Conservation (phyloP, 2,329 filamentous ascomycete genomes). For the Stagonosporopsis cucurbitacearum region DNA sequence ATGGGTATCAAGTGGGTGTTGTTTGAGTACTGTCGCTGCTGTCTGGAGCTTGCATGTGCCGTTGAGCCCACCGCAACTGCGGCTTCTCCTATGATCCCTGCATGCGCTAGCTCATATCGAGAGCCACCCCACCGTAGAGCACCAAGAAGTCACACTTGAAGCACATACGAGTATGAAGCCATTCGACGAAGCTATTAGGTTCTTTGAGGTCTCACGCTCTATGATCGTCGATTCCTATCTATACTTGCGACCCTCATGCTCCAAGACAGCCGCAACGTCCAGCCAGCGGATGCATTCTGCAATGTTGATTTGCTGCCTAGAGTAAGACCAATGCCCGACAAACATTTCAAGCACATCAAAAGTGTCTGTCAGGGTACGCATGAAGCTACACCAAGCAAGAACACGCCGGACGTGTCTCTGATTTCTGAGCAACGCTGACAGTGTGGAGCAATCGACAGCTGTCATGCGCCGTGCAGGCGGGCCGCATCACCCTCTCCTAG, state of each 20-base stretch:
- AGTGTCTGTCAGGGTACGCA: background rate
- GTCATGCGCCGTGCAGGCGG: background rate
- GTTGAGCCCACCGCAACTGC: constrained; percentile 22
- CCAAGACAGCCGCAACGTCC: background rate
- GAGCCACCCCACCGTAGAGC: background rate
- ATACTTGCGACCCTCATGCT: background rate
- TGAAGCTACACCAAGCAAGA: background rate
- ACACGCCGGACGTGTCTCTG: background rate
- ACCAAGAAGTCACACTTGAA: too few relatives aligned
- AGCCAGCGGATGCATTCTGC: background rate
- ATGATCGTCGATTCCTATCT: background rate
- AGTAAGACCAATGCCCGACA: background rate
- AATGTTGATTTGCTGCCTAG: background rate
- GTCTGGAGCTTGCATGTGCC: constrained; percentile 37
- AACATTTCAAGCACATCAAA: background rate
- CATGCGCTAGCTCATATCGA: constrained; percentile 14
- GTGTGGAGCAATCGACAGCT: background rate
- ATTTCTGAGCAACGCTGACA: background rate
- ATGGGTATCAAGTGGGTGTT: constrained; percentile 12
- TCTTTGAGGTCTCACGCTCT: background rate
- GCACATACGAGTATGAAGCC: background rate
- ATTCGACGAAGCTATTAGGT: background rate
- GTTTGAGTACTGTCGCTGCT: constrained; percentile 21
- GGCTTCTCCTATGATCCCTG: constrained; percentile 27
- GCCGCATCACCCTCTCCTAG: background rate